Conservation (phyloP, 257 asterid species). For the Petrea volubilis region DNA sequence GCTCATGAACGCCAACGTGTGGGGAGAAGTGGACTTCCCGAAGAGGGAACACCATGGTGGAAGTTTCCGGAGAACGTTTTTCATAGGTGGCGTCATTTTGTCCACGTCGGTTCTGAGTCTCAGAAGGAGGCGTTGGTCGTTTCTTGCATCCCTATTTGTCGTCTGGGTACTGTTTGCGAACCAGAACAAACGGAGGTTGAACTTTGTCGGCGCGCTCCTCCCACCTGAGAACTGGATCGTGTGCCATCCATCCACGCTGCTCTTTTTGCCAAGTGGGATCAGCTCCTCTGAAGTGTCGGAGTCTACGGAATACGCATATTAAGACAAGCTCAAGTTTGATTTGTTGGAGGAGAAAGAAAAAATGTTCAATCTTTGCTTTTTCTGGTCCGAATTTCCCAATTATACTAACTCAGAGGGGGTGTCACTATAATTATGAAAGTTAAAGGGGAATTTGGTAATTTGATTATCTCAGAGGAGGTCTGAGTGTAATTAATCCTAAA, state of each 20-base stretch:
- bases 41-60: conserved; percentile 88
- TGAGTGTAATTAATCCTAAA: too few relatives aligned
- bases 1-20: conserved; percentile 65
- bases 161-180: conserved; percentile 21
- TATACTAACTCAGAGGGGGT: too few relatives aligned
- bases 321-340: too few relatives aligned
- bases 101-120: conserved; percentile 76
- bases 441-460: too few relatives aligned
- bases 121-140: conserved; percentile 40
- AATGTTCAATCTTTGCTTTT: too few relatives aligned
- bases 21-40: conserved; percentile 86
- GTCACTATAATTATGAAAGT: too few relatives aligned
- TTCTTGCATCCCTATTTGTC: conserved; percentile 1
- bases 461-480: too few relatives aligned
- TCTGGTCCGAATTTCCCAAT: too few relatives aligned
- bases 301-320: conserved; percentile 46
- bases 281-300: conserved; percentile 55
- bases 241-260: conserved; percentile 76
- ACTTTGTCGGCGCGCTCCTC: conserved; percentile 68
- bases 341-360: too few relatives aligned
- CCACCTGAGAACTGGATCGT: conserved; percentile 86
- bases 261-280: conserved; percentile 61
- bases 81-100: conserved; percentile 54
- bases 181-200: conserved; percentile 64
- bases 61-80: conserved; percentile 54